Evolutionary conservation across 352 stramenopile species (phyloP).

Genomic region (Phytophthora hibernalis): DNA sequence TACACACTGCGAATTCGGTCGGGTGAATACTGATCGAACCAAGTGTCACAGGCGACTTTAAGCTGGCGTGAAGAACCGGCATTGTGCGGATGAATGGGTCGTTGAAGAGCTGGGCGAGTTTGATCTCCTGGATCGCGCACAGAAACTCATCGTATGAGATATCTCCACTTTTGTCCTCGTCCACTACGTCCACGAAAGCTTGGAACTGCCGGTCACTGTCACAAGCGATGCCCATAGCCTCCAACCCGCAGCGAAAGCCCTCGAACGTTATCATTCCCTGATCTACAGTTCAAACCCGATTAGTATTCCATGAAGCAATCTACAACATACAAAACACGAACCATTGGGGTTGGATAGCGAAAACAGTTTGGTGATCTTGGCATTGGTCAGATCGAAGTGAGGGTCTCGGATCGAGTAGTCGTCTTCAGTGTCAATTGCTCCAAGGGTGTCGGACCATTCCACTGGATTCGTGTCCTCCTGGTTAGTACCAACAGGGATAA

Average conservation of each 20-base stretch:
- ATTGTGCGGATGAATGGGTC: slow-evolving; percentile 56
- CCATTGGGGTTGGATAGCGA: slow-evolving; percentile 63
- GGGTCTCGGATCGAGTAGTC: slow-evolving; percentile 38
- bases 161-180: slow-evolving; percentile 76
- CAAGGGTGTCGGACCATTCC: slow-evolving; percentile 34
- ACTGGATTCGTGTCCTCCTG: slow-evolving; percentile 66
- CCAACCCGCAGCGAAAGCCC: slow-evolving; percentile 65
- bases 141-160: slow-evolving; percentile 89
- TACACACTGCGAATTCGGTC: slow-evolving; percentile 77
- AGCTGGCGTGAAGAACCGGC: slow-evolving; percentile 18
- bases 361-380: slow-evolving; percentile 56
- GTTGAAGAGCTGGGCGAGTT: slow-evolving; percentile 85
- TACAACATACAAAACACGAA: slow-evolving; percentile 13
- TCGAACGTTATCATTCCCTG: slow-evolving; percentile 68
- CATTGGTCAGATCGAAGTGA: slow-evolving; percentile 39
- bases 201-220: slow-evolving; percentile 69
- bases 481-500: slow-evolving; percentile 54
- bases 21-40: slow-evolving; percentile 77
- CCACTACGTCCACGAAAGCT: slow-evolving; percentile 76
- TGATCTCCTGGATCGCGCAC: slow-evolving; percentile 86
- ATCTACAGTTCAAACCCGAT: slow-evolving; percentile 16
- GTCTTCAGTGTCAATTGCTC: slow-evolving; percentile 23
- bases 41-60: slow-evolving; percentile 35
- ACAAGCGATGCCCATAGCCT: slow-evolving; percentile 81
- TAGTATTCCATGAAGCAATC: no score